These are phyloP conservation scores for Angomonas ambiguus DNA, from an alignment of 208 protist species.

Conservation along the genomic window DNA sequence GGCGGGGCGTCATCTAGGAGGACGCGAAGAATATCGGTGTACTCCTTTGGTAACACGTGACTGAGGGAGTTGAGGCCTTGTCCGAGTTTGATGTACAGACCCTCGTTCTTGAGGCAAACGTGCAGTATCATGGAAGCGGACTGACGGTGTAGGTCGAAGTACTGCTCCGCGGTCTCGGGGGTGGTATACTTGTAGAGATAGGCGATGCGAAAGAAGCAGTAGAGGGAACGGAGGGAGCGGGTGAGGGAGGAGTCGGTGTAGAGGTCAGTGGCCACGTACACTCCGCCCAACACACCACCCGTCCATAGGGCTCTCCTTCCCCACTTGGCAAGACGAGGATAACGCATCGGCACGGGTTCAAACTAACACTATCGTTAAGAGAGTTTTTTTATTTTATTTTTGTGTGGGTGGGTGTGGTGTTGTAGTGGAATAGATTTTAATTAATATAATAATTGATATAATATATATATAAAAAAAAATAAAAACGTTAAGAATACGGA, in stretches of 20 bases:
- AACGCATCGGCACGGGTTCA: not conserved
- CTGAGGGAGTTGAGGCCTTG: conserved; percentile 84
- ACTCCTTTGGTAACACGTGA: conserved; percentile 82
- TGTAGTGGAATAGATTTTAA: not conserved
- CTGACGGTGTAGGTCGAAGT: conserved; percentile 37
- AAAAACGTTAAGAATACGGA: too few species aligned
- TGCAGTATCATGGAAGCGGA: conserved; percentile 45
- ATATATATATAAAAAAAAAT: not conserved
- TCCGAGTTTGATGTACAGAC: conserved; percentile 88
- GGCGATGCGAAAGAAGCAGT: conserved; percentile 27
- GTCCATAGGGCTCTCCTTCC: conserved; percentile 23
- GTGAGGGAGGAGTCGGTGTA: conserved; percentile 56
- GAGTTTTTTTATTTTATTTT: too few species aligned
- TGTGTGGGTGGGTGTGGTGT: too few species aligned
- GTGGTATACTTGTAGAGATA: conserved; percentile 64
- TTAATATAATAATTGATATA: not conserved
- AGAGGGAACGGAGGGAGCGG: conserved; percentile 53
- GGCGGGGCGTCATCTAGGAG: conserved; percentile 66
- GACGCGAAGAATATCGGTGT: conserved; percentile 64
- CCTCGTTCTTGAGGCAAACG: conserved; percentile 75
- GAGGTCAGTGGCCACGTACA: conserved; percentile 31
- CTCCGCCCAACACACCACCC: conserved; percentile 15
- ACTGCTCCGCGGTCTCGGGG: conserved; percentile 53
- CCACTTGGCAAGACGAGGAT: not conserved
- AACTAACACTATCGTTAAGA: not conserved